These are phyloP conservation scores for Aspergillus hiratsukae DNA, from an alignment of 2,329 filamentous ascomycete species.

Conservation along the genomic window DNA sequence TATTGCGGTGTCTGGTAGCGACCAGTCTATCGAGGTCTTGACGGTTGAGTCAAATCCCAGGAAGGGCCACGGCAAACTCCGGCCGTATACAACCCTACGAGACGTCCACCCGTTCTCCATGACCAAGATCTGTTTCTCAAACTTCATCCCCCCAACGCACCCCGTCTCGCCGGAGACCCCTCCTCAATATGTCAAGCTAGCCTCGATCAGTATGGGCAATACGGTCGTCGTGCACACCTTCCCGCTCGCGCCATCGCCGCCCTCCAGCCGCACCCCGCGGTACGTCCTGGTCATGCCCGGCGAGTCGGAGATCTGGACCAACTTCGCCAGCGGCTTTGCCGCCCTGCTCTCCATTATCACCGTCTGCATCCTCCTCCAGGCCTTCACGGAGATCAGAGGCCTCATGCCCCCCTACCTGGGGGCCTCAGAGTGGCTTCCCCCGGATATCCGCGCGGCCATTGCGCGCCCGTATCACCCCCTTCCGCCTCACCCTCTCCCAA, in stretches of 20 bases:
- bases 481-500: conserved; percentile 14
- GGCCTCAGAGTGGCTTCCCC: conserved; percentile 53
- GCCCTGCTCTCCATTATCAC: conserved; percentile 59
- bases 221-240: conserved; percentile 76
- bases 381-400: conserved; percentile 58
- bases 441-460: conserved; percentile 40
- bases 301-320: conserved; percentile 49
- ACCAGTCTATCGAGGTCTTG: conserved; percentile 72
- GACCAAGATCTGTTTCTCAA: conserved; percentile 51
- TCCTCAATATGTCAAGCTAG: conserved; percentile 67
- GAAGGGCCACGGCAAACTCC: conserved; percentile 44
- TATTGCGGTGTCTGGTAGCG: conserved; percentile 74
- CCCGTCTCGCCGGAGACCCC: conserved; percentile 45
- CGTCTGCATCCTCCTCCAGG: conserved; percentile 59
- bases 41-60: conserved; percentile 64
- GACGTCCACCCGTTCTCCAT: conserved; percentile 57
- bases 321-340: conserved; percentile 53
- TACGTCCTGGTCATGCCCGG: conserved; percentile 65
- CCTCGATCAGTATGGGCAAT: conserved; percentile 75
- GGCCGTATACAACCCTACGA: conserved; percentile 47
- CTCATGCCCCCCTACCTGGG: conserved; percentile 54
- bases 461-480: conserved; percentile 37
- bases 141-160: conserved; percentile 48
- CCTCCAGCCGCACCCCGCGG: conserved; percentile 51
- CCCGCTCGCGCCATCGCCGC: conserved; percentile 52